Base-by-base conservation (phyloP, 2,329 filamentous ascomycete species). In the Pleoardoris graminearum region DNA sequence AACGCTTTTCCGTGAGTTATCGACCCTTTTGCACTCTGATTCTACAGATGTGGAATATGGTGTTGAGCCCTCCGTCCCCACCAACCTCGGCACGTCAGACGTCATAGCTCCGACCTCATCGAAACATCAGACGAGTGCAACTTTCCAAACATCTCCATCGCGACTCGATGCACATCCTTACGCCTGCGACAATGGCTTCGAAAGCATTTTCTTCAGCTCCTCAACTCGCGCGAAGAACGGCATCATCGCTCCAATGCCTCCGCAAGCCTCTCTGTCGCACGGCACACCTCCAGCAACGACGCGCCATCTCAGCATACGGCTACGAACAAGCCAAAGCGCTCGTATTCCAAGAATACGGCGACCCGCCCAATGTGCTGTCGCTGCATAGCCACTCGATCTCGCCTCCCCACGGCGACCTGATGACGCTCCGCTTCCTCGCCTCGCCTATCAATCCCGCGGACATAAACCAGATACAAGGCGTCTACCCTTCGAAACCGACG, bases 391-490 rank as follows among this genome's bases (percentile, higher is more conserved):
- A 92, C 77, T 90, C 88, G 61, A 90, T 93, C 69, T 87, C 87
- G 3, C 89, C 90, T 3, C 82, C 84, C 3, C 83, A 91, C 58
- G 87, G 89, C 42, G 77, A 82, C 50, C 78, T 82, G 58, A 77
- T 95, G 62, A 91, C 93, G 49, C 80, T 99, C 54, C 90, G 91
- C 73, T 87, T 94, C 65, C 89, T 99, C 65, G 90, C 92, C 27
- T 86, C 91, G 1, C 91, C 94, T 51, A 90, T 99, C 74, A 99
- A 99, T 78, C 94, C 94, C 21, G 92, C 94, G 68, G 94, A 99
- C 77, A 90, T 99, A 75, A 99, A 99, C 80, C 93, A 93, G 67
- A 90, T 99, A 67, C 94, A 99, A 79, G 94, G 94, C 60, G 91
- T 93, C 3, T 99, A 99, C 77, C 93, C 93, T 56, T 86, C 86